Percentiles rank a stretch among this genome's conserved stretches.
phyloP scores from a whole-genome alignment of 2,329 filamentous ascomycete species.

The Aspergillus latus region DNA sequence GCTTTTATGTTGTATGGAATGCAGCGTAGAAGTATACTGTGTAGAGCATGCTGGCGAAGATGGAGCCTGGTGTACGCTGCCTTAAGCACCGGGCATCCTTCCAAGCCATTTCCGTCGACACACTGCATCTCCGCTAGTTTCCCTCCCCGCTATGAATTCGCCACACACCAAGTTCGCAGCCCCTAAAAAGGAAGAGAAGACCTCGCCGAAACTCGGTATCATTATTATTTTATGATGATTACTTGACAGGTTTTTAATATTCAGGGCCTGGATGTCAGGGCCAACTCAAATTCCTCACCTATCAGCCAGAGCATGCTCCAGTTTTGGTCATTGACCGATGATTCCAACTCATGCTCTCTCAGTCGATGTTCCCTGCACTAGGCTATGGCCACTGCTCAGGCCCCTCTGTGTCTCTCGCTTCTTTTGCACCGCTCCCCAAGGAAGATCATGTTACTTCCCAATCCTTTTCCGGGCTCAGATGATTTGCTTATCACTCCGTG shows the following conservation, averaged over 20 bases:
- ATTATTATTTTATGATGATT: neutral
- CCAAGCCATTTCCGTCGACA: neutral
- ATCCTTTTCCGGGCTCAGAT: constrained; percentile 10
- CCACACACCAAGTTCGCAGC: constrained; percentile 9
- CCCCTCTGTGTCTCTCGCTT: constrained; percentile 11
- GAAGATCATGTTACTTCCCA: constrained; percentile 3
- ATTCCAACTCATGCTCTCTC: neutral
- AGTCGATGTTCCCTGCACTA: neutral
- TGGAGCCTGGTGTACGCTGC: neutral
- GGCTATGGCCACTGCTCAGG: neutral
- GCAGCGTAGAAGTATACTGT: neutral
- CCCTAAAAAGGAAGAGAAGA: constrained; percentile 3
- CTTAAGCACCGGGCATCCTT: neutral
- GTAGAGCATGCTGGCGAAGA: neutral
- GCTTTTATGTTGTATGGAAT: neutral
- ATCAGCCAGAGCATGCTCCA: neutral
- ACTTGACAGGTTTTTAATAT: neutral
- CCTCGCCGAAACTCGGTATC: neutral
- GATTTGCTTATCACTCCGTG: constrained; percentile 11
- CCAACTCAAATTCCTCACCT: neutral
- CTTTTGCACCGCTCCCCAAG: constrained; percentile 4
- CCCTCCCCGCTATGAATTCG: constrained; percentile 10
- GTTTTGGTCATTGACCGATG: no score
- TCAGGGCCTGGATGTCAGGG: neutral
- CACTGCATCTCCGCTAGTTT: constrained; percentile 4